Base-by-base conservation (phyloP, 495 filamentous ascomycete species). In the Hypoxylon lienhwacheense region DNA sequence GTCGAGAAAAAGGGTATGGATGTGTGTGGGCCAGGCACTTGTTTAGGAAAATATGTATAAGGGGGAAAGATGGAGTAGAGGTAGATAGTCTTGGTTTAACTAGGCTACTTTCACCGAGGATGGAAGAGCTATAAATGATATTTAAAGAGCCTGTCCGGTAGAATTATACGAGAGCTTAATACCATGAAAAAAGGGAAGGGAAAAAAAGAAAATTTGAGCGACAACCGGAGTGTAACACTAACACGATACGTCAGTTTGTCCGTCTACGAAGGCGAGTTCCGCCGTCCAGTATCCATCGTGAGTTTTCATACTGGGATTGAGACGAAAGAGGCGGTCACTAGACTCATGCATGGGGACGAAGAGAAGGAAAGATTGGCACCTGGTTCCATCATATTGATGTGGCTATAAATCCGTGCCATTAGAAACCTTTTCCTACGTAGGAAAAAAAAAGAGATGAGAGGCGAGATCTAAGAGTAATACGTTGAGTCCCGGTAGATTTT, bases 341-440 rank as follows among this genome's bases (percentile, higher is more conserved):
- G 56, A 46, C 45, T 17, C 14, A 54, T 55, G 57, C 50, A 49
- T n/a, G 34, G 46, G n/a, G 20, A 40, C 40, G 34, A 19, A 41
- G 16, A 47, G 4, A 34, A n/a, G 51, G 57, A 55, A 55, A 29
- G 51, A 61, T 61, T 61, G 11, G 45, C 57, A 46, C 49, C n/a
- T 8, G 53, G 29, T 34, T 44, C 32, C 54, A 51, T 50, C 46
- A 41, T 34, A 25, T 28, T 46, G 41, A 51, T 49, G 53, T 10
- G 19, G 19, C 35, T 33, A 4, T 20, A 16, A 24, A 40, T 22
- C 10, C 16, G n/a, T 26, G 22, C 33, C 17, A n/a, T n/a, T n/a
- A n/a, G n/a, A 26, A 34, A 20, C 14, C 14, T 28, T 37, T 7
- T 28, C 15, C 16, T 28, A 36, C 40, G 39, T 42, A 53, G 37